These are phyloP conservation scores for Bonia amplexicaulis DNA, from an alignment of 176 grass and related monocot species.

Conservation along the genomic window DNA sequence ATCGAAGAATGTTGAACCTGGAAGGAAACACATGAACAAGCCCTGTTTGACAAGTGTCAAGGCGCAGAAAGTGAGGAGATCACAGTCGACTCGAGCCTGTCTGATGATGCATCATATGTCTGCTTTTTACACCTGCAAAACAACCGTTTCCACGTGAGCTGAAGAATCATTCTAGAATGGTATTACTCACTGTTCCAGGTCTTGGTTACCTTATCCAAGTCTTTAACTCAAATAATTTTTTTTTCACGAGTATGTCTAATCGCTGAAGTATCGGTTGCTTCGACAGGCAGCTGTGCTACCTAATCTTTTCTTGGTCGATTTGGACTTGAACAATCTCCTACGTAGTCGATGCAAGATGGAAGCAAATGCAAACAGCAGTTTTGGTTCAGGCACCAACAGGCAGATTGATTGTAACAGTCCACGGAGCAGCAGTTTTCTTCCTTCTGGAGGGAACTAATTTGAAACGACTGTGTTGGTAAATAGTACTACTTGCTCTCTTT, in stretches of 20 bases:
- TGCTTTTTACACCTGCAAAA: constrained; percentile 27
- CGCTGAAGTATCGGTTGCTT: constrained; percentile 4
- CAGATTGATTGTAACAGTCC: neutral
- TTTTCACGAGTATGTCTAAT: neutral
- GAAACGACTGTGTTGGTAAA: neutral
- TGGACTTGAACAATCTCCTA: constrained; percentile 10
- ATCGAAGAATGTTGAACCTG: constrained; percentile 36
- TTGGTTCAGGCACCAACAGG: neutral
- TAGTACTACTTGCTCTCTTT: neutral
- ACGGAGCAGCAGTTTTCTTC: neutral
- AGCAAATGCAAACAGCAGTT: constrained; percentile 6
- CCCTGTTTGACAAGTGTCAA: constrained; percentile 39
- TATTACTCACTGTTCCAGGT: neutral
- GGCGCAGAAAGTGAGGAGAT: neutral
- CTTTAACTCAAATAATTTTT: neutral
- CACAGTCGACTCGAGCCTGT: neutral
- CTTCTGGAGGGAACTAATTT: neutral
- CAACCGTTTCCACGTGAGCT: constrained; percentile 40
- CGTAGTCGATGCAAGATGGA: constrained; percentile 2
- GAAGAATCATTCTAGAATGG: constrained; percentile 28
- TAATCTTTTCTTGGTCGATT: constrained; percentile 28
- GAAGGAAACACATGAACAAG: constrained; percentile 36
- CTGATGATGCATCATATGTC: neutral
- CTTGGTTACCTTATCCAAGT: neutral
- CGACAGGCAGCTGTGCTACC: neutral